A percentile compares a stretch with the other conserved stretches of the same genome.
Conservation (phyloP, 495 filamentous ascomycete species). For the Penicillium robsamsonii region DNA sequence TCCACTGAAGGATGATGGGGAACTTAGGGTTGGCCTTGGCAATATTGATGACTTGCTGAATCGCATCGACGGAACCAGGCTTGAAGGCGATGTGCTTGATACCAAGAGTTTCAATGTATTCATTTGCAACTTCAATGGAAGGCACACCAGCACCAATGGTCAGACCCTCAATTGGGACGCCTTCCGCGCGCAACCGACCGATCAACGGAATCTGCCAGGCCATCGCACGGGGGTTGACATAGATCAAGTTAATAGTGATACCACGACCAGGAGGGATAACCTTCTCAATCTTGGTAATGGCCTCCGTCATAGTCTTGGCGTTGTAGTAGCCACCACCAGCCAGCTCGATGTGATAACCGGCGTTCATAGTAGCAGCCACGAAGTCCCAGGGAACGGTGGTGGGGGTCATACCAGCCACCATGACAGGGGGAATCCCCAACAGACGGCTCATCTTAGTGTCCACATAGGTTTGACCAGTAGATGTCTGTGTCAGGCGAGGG, state of each 20-base stretch:
- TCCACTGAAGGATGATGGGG: slow-evolving; percentile 52
- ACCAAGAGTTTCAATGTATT: slow-evolving; percentile 47
- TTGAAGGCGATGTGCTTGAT: slow-evolving; percentile 52
- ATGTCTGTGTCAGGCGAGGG: slow-evolving; percentile 82
- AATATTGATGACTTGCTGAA: slow-evolving; percentile 48
- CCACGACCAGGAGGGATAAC: slow-evolving; percentile 85
- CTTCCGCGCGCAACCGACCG: slow-evolving; percentile 76
- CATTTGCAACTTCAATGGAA: slow-evolving; percentile 46
- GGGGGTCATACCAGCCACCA: slow-evolving; percentile 97
- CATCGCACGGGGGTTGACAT: slow-evolving; percentile 95
- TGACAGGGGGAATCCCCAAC: slow-evolving; percentile 81
- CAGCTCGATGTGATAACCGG: slow-evolving; percentile 90
- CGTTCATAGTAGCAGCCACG: slow-evolving; percentile 91
- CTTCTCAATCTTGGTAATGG: slow-evolving; percentile 85
- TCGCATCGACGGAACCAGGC: slow-evolving; percentile 45
- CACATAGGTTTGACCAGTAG: slow-evolving; percentile 81
- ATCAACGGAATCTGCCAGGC: slow-evolving; percentile 95
- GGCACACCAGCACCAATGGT: slow-evolving; percentile 52
- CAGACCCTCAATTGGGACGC: slow-evolving; percentile 89
- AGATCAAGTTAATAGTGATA: slow-evolving; percentile 93
- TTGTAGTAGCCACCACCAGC: slow-evolving; percentile 93
- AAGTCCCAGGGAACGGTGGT: slow-evolving; percentile 94
- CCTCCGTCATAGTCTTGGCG: slow-evolving; percentile 83
- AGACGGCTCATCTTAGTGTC: slow-evolving; percentile 98
- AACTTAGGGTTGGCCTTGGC: slow-evolving; percentile 46